Conservation (phyloP, 345 rosid species). For the thale cress (Arabidopsis thaliana) region DNA sequence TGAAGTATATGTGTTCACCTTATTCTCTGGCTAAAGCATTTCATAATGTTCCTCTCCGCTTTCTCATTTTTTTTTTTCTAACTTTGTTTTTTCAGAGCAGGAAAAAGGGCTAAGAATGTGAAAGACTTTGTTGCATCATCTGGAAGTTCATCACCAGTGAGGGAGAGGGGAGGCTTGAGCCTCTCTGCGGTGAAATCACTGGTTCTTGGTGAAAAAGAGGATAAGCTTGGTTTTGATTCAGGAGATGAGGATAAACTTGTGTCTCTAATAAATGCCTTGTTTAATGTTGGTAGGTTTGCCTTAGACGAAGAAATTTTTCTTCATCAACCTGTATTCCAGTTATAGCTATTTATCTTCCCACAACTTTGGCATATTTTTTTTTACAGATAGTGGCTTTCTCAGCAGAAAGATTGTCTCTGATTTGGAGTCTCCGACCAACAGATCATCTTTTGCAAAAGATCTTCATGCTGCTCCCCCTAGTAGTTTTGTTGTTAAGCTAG, state of each 20-base stretch:
- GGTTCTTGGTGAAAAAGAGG: constrained; percentile 93
- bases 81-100: constrained; percentile 55
- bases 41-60: constrained; percentile 10
- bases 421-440: constrained; percentile 49
- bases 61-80: constrained; percentile 15
- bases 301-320: neutral
- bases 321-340: constrained; percentile 26
- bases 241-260: constrained; percentile 71
- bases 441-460: constrained; percentile 64
- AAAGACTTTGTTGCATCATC: constrained; percentile 78
- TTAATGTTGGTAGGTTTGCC: constrained; percentile 67
- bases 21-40: constrained; percentile 22
- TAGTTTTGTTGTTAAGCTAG: constrained; percentile 77
- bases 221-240: constrained; percentile 60
- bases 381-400: constrained; percentile 83
- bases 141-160: constrained; percentile 79
- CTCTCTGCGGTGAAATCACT: constrained; percentile 87
- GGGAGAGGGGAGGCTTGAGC: constrained; percentile 82
- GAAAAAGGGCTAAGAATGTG: constrained; percentile 70
- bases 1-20: constrained; percentile 16
- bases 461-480: constrained; percentile 86
- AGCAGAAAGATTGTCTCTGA: constrained; percentile 64
- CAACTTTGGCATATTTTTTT: constrained; percentile 71
- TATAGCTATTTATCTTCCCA: constrained; percentile 64
- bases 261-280: constrained; percentile 60